Evolutionary conservation across 805 yeast species (phyloP).

Genomic region (Candida insectalens): DNA sequence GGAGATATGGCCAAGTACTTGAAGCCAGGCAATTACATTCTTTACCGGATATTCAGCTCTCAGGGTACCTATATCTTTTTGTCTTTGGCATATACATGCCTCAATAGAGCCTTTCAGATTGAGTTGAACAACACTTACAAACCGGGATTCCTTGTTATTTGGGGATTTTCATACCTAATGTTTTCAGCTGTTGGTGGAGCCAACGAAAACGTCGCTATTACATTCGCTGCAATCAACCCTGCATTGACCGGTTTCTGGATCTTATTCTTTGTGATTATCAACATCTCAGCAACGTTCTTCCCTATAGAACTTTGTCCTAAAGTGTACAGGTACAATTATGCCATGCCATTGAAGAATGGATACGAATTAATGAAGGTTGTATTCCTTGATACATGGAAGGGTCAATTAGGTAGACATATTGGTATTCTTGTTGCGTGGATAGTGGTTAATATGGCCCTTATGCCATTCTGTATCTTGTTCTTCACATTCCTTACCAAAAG

Average conservation of each 20-base stretch:
- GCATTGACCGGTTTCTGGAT: slow-evolving; percentile 66
- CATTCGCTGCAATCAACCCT: slow-evolving; percentile 44
- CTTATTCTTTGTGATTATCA: slow-evolving; percentile 57
- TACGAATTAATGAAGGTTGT: slow-evolving; percentile 52
- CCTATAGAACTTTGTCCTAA: slow-evolving; percentile 49
- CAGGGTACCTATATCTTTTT: slow-evolving; percentile 46
- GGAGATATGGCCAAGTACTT: slow-evolving; percentile 33
- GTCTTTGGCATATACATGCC: slow-evolving; percentile 47
- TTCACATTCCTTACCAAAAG: slow-evolving; percentile 8
- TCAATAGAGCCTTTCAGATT: slow-evolving; percentile 62
- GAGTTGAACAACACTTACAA: slow-evolving; percentile 44
- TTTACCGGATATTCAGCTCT: slow-evolving; percentile 42
- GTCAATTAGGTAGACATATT: slow-evolving; percentile 23
- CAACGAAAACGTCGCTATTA: slow-evolving; percentile 52
- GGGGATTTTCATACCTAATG: slow-evolving; percentile 60
- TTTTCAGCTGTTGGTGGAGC: slow-evolving; percentile 74
- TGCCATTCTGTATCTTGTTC: slow-evolving; percentile 34
- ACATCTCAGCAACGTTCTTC: slow-evolving; percentile 59
- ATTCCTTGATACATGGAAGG: slow-evolving; percentile 46
- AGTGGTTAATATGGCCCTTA: slow-evolving; percentile 9
- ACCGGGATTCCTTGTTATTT: slow-evolving; percentile 64
- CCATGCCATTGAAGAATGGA: slow-evolving; percentile 60
- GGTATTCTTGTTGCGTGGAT: slow-evolving; percentile 17
- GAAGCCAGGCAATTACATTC: slow-evolving; percentile 33
- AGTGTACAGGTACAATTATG: slow-evolving; percentile 59